Conservation (phyloP, 2,329 filamentous ascomycete species). For the Parasarocladium wereldwijsianum region DNA sequence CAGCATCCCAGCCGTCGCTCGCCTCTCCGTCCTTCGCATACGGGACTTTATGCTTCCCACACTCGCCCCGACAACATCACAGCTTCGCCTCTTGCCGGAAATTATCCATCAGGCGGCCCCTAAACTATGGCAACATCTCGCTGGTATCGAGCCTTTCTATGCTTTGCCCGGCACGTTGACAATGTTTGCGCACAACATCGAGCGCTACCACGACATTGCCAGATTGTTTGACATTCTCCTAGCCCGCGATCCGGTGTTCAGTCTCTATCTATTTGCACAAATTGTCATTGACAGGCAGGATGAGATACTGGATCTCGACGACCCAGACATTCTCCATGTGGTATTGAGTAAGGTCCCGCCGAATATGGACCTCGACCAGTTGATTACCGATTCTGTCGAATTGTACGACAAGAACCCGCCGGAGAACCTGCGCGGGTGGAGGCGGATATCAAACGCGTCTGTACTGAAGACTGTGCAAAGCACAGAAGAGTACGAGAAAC, state of each 20-base stretch:
- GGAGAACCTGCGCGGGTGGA: constrained; percentile 57
- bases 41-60: constrained; percentile 95
- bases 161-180: constrained; percentile 87
- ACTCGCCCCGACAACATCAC: constrained; percentile 63
- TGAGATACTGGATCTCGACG: constrained; percentile 82
- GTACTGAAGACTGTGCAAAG: constrained; percentile 71
- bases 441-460: constrained; percentile 55
- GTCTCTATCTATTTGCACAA: constrained; percentile 82
- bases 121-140: constrained; percentile 59
- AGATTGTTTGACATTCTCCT: constrained; percentile 87
- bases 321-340: constrained; percentile 85
- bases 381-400: constrained; percentile 50
- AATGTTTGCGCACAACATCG: constrained; percentile 92
- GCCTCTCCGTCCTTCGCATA: constrained; percentile 81
- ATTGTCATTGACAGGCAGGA: constrained; percentile 68
- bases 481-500: constrained; percentile 28
- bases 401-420: constrained; percentile 59
- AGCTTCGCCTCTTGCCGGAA: constrained; percentile 76
- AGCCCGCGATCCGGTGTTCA: constrained; percentile 73
- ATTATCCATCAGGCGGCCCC: constrained; percentile 63
- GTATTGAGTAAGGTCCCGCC: constrained; percentile 76
- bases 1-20: constrained; percentile 45
- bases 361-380: constrained; percentile 62
- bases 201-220: constrained; percentile 76
- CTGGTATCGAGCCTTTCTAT: constrained; percentile 72